Evolutionary conservation across 1,284 basidiomycete genomes (phyloP).

Genomic region (Cutaneotrichosporon dermatis): DNA sequence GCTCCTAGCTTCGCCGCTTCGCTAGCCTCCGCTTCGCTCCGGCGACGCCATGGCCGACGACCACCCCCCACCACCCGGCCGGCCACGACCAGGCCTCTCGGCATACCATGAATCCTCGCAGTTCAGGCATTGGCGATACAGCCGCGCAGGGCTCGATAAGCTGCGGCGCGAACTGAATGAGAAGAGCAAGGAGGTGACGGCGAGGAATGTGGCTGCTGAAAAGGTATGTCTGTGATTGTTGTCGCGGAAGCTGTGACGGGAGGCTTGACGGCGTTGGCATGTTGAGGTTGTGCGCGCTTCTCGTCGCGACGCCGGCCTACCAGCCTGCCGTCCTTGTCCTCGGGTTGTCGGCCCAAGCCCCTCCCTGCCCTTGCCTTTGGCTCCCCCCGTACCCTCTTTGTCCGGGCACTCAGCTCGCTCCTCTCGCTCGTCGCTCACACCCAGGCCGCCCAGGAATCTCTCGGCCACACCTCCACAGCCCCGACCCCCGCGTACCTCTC

Average conservation of each 20-base stretch:
- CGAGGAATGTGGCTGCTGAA: slow-evolving; percentile 69
- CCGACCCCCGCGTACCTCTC: slow-evolving; percentile 59
- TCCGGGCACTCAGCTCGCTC: too few species aligned
- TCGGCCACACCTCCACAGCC: slow-evolving; percentile 6
- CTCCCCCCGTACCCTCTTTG: too few species aligned
- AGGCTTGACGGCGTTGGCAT: too few species aligned
- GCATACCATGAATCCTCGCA: slow-evolving; percentile 81
- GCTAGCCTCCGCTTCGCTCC: too few species aligned
- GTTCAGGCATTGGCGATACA: slow-evolving; percentile 82
- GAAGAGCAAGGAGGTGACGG: slow-evolving; percentile 69
- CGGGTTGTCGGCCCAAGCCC: too few species aligned
- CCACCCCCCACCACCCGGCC: neutral
- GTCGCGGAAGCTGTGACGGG: too few species aligned
- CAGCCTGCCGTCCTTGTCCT: too few species aligned
- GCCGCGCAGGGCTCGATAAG: slow-evolving; percentile 58
- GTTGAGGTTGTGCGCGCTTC: too few species aligned
- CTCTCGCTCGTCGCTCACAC: slow-evolving; percentile 1
- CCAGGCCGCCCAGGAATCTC: slow-evolving; percentile 11
- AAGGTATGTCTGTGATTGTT: slow-evolving; percentile 54
- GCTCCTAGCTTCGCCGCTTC: too few species aligned
- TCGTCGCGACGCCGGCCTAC: too few species aligned
- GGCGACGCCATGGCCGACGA: too few species aligned
- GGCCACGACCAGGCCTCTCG: slow-evolving; percentile 21
- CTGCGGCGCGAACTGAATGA: slow-evolving; percentile 65
- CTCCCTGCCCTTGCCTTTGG: too few species aligned